Base-by-base conservation (phyloP, 805 yeast species). In the Deakozyma indianensis region DNA sequence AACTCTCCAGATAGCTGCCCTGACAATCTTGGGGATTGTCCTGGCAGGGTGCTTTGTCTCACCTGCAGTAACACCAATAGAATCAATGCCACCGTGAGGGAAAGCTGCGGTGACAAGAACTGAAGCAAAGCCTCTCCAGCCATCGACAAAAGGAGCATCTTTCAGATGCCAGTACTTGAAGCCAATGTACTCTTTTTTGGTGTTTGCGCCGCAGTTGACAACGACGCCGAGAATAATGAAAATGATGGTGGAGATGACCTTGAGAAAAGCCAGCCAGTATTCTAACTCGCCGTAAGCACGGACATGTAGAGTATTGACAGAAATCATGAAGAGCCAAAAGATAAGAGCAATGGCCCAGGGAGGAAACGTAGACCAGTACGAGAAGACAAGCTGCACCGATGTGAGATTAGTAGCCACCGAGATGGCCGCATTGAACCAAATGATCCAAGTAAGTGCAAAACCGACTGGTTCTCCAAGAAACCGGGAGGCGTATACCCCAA, bases 251-350 rank as follows among this genome's bases (percentile, higher is more conserved):
- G 83, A 72, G 44, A 80, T 50, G 28, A 83, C 75, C 59, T 82
- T 83, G 60, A 82, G 66, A n/a, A 72, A 55, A 0, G 83, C 77
- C 52, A 77, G 70, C 80, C 80, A 81, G 59, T 77, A 83, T 54
- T 77, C 85, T n/a, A 75, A 65, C 46, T 78, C 72, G 45, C 80
- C 73, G 47, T 77, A 62, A 23, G 73, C 71, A 48, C 61, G 62
- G 16, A 74, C 80, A 43, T 73, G 74, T 47, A 74, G 64, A 35
- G 72, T 61, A 55, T 75, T 74, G 44, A 58, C 53, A 4, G 57
- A 54, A 21, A 75, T 56, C 2, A 77, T 60, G 41, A 72, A 61
- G 15, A 67, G 64, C 77, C 80, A 76, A 52, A 77, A 72, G 25
- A 77, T 65, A 41, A 74, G 58, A 2, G 77, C 67, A 2, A 71